Base-by-base conservation (phyloP, 176 grass and related monocot genomes). In the Carex parvula region DNA sequence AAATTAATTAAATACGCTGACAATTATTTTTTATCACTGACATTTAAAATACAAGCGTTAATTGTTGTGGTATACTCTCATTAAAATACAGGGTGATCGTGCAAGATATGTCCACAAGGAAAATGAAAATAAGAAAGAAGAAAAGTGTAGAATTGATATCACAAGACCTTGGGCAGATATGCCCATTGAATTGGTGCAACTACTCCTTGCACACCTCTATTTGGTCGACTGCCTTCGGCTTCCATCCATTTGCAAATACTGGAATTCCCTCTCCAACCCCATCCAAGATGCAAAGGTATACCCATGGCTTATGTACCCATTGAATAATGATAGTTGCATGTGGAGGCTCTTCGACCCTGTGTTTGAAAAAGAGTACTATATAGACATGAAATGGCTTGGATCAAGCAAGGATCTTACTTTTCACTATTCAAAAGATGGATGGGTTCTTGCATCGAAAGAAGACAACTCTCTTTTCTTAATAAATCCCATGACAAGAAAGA, bases 381-480 rank as follows among this genome's bases (percentile, higher is more conserved):
- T 88, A 20, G 50, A 30, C 24, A 32, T 88, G 6, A 54, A 15
- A 3, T 18, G 62, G 14, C 66, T 88, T 44, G 50, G 83, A 1
- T 52, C 8, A 5, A 30, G 32, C 14, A 4, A 26, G 9, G 77
- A 84, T 3, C 57, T 17, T 13, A n/a, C 56, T 1, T 32, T 79
- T n/a, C 81, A 67, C 29, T 84, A 46, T 61, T 84, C 81, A 2
- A 80, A 84, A 69, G 81, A 88, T 30, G 81, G 86, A 4, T 84
- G 86, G 81, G 60, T 79, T 16, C 9, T 88, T 67, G 70, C 58
- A 6, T 84, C 72, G 2, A 3, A 2, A 0, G 50, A 59, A 80
- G 58, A 60, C 50, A 79, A 84, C 3, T 70, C 0, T 1, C 30
- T 88, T 7, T 77, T 70, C 10, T 6, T 84, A 54, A 54, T 84